These are phyloP conservation scores for Brassica carinata DNA, from an alignment of 345 rosid species.

Conservation along the genomic window DNA sequence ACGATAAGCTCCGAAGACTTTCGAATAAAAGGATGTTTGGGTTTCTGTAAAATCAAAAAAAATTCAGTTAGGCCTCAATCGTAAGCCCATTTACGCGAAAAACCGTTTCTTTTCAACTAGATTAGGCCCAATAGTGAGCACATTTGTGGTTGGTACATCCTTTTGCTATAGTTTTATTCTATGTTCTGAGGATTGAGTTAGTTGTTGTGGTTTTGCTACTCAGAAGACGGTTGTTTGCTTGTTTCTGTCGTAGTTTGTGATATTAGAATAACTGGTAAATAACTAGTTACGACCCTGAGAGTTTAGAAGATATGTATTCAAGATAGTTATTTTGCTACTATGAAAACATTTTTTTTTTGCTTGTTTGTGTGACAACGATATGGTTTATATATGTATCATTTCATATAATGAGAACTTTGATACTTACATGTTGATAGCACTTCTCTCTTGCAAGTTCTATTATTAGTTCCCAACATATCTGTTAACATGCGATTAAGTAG, in stretches of 20 bases:
- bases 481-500: not conserved
- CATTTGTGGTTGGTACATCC: not conserved
- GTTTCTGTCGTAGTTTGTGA: no score
- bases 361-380: not conserved
- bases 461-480: not conserved
- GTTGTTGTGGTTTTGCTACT: no score
- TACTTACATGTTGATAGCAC: not conserved
- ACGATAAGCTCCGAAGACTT: not conserved
- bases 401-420: not conserved
- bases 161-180: no score
- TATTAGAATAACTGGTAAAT: no score
- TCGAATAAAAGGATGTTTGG: not conserved
- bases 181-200: no score
- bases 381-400: not conserved
- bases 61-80: not conserved
- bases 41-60: not conserved
- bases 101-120: no score
- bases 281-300: no score
- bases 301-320: not conserved
- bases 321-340: not conserved
- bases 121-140: conserved; percentile 16
- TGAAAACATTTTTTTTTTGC: not conserved
- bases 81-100: not conserved
- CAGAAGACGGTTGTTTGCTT: no score
- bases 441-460: not conserved